Evolutionary conservation across 2,329 filamentous ascomycete species (phyloP).

Genomic region (Hyphodiscus sp.): DNA sequence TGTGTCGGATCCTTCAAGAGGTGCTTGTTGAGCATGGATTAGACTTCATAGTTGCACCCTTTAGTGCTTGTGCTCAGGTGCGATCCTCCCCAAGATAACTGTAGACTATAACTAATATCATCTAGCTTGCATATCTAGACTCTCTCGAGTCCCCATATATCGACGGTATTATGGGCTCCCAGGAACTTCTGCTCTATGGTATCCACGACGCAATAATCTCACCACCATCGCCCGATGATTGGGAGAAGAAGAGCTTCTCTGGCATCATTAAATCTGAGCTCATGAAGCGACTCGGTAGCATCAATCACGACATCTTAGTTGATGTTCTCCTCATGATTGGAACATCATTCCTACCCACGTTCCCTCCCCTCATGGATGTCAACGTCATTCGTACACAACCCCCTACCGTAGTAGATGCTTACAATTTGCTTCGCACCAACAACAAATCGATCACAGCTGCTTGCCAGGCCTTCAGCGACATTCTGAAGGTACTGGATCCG

Average conservation of each 20-base stretch:
- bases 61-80: conserved; percentile 82
- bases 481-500: conserved; percentile 62
- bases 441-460: conserved; percentile 65
- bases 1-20: conserved; percentile 71
- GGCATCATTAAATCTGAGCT: conserved; percentile 61
- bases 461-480: conserved; percentile 73
- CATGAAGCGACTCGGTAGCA: conserved; percentile 56
- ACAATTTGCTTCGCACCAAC: conserved; percentile 68
- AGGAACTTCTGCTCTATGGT: conserved; percentile 80
- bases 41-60: conserved; percentile 77
- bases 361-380: conserved; percentile 66
- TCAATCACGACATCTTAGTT: conserved; percentile 66
- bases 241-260: conserved; percentile 58
- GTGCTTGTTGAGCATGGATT: conserved; percentile 64
- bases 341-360: conserved; percentile 70
- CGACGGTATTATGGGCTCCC: conserved; percentile 74
- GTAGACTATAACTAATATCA: neutral
- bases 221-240: conserved; percentile 58
- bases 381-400: conserved; percentile 45
- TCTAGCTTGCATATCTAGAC: conserved; percentile 71
- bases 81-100: conserved; percentile 24
- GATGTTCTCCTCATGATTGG: conserved; percentile 81
- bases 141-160: conserved; percentile 59
- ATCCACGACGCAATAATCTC: conserved; percentile 68
- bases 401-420: conserved; percentile 63